phyloP scores from a whole-genome alignment of 2,329 filamentous ascomycete species.

The Alternaria arborescens region DNA sequence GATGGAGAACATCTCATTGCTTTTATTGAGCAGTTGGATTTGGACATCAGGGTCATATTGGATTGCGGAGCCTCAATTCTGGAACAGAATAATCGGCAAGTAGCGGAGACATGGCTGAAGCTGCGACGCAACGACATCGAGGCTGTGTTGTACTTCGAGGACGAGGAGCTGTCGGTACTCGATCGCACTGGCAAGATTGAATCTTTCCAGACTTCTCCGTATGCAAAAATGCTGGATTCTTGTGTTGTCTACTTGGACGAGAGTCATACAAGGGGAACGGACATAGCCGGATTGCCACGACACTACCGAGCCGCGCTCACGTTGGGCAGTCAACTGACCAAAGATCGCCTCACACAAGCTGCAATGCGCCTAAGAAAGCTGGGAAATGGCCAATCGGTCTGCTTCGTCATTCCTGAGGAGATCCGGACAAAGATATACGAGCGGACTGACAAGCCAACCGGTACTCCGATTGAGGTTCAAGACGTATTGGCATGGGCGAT shows the following conservation, averaged over 20 bases:
- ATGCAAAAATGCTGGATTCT: slow-evolving; percentile 61
- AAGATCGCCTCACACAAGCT: slow-evolving; percentile 74
- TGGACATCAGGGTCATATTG: slow-evolving; percentile 66
- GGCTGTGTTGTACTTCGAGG: slow-evolving; percentile 64
- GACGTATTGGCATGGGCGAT: slow-evolving; percentile 70
- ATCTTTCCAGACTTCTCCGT: slow-evolving; percentile 66
- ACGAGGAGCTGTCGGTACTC: slow-evolving; percentile 64
- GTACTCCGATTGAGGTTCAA: slow-evolving; percentile 53
- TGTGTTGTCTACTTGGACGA: slow-evolving; percentile 77
- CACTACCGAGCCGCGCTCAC: slow-evolving; percentile 72
- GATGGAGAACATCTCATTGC: slow-evolving; percentile 58
- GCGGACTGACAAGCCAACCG: slow-evolving; percentile 7
- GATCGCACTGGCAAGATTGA: slow-evolving; percentile 59
- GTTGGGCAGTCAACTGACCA: slow-evolving; percentile 69
- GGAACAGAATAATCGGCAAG: slow-evolving; percentile 59
- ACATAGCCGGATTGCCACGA: slow-evolving; percentile 65
- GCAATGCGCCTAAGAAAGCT: slow-evolving; percentile 64
- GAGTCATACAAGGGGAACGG: slow-evolving; percentile 73
- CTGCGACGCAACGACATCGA: slow-evolving; percentile 44
- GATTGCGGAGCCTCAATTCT: slow-evolving; percentile 77
- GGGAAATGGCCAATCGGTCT: slow-evolving; percentile 70
- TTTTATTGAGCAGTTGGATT: slow-evolving; percentile 52
- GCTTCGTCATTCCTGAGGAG: slow-evolving; percentile 68
- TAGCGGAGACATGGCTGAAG: slow-evolving; percentile 62
- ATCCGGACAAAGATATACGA: slow-evolving; percentile 63